Percentiles rank a stretch among this genome's conserved stretches.
These are phyloP conservation scores for Triticum dicoccoides DNA, from an alignment of 176 grass and related monocot genomes.

Conservation along the genomic window DNA sequence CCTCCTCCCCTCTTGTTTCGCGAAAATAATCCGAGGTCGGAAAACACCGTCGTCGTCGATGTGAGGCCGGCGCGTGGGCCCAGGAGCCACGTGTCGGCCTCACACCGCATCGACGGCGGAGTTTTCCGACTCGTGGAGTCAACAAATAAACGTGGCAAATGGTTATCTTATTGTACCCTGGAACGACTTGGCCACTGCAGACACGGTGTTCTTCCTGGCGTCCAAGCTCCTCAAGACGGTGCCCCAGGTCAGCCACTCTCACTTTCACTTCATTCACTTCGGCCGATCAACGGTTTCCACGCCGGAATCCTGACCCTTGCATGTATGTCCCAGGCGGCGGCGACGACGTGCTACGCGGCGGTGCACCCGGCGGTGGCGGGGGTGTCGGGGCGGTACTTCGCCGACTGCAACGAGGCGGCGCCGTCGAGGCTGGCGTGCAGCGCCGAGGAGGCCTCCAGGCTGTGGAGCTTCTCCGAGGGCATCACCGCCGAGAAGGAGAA, in stretches of 20 bases:
- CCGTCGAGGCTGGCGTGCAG: slow-evolving; percentile 58
- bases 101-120: too few relatives aligned
- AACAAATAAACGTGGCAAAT: neutral
- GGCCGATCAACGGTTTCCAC: neutral
- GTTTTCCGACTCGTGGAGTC: neutral
- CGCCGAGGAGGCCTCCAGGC: slow-evolving; percentile 55
- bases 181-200: slow-evolving; percentile 33
- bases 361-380: slow-evolving; percentile 61
- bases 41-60: neutral
- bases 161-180: neutral
- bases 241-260: slow-evolving; percentile 48
- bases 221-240: slow-evolving; percentile 96
- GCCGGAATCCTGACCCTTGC: neutral
- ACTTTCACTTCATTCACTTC: neutral
- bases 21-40: neutral
- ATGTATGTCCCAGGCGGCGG: slow-evolving; percentile 47
- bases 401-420: slow-evolving; percentile 90
- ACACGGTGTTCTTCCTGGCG: slow-evolving; percentile 74
- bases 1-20: too few relatives aligned
- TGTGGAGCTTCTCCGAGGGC: slow-evolving; percentile 73
- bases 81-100: too few relatives aligned
- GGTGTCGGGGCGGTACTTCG: slow-evolving; percentile 80
- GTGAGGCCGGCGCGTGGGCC: neutral
- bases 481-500: slow-evolving; percentile 42
- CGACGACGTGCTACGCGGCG: slow-evolving; percentile 86